A percentile compares a stretch with the other conserved stretches of the same genome.
These are phyloP conservation scores for Hypoxylon sp. DNA, from an alignment of 2,329 filamentous ascomycete genomes.

Conservation along the genomic window DNA sequence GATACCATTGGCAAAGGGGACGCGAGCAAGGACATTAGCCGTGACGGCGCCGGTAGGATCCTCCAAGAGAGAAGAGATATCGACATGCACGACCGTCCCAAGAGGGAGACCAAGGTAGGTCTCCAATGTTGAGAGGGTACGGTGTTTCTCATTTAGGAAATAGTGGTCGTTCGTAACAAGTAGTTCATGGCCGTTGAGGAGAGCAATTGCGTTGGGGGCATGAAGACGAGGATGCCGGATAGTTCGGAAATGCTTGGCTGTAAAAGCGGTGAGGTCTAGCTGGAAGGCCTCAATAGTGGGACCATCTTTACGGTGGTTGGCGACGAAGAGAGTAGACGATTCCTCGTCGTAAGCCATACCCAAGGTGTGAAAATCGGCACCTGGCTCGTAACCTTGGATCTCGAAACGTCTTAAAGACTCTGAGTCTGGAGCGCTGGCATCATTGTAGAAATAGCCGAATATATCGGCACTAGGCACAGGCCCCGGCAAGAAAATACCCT, in stretches of 20 bases:
- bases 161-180: conserved; percentile 61
- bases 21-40: conserved; percentile 52
- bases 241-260: conserved; percentile 56
- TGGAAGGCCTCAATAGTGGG: conserved; percentile 59
- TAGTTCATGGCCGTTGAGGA: conserved; percentile 56
- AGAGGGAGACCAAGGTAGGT: conserved; percentile 54
- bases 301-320: conserved; percentile 57
- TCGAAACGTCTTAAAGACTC: conserved; percentile 47
- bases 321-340: conserved; percentile 56
- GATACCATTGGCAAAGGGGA: conserved; percentile 61
- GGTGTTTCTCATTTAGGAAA: conserved; percentile 50
- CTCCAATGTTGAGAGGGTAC: conserved; percentile 53
- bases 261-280: conserved; percentile 54
- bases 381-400: conserved; percentile 46
- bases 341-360: conserved; percentile 58
- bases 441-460: conserved; percentile 58
- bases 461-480: conserved; percentile 52
- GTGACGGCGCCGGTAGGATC: conserved; percentile 37
- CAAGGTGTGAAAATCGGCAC: conserved; percentile 58
- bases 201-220: conserved; percentile 58
- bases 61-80: conserved; percentile 41
- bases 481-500: conserved; percentile 53
- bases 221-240: conserved; percentile 58
- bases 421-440: conserved; percentile 39
- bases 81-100: conserved; percentile 58